Base-by-base conservation (phyloP, 768 basidiomycete genomes). In the Russula sp. region DNA sequence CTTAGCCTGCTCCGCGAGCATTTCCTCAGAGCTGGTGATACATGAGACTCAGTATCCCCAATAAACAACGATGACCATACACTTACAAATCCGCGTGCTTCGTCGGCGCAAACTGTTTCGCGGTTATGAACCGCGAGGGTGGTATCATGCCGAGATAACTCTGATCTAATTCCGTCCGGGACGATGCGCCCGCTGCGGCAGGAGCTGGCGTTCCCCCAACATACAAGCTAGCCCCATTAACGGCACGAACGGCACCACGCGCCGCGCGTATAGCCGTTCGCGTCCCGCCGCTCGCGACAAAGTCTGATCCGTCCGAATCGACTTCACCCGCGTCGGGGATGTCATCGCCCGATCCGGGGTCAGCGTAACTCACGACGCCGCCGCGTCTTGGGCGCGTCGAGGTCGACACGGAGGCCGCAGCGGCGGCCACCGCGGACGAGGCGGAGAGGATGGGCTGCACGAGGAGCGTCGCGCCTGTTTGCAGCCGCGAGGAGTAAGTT, bases 131-230 rank as follows among this genome's bases (percentile, higher is more conserved):
- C 64, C 84, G 84, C 4, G 85, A 78, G 0, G 96, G 94, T 1
- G 93, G 91, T 0, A 93, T 78, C 77, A 85, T 79, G 0, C 96
- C 96, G 59, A 98, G 75, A 75, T 94, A 98, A 66, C 88, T 94
- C 77, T 94, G 91, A 53, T 93, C 91, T 22, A 90, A 71, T 61
- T 89, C 88, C 31, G 80, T 80, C 61, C 81, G 37, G 45, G 60
- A 55, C 53, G 39, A 37, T 40, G 50, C 55, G 18, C 35, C 35
- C 14, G 8, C 55, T 37, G 62, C 69, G 20, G 40, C 45, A 11
- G 77, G 75, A 55, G 71, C 74, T 71, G 73, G 31, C 64, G 71
- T n/a, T 65, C 71, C 22, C 31, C 77, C 73, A 2, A 82, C 74
- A 72, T 82, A 82, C 76, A 84, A 85, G 34, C 83, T 82, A 8